Evolutionary conservation across 306 rosid genomes (phyloP).

Genomic region (Begonia peltatifolia): DNA sequence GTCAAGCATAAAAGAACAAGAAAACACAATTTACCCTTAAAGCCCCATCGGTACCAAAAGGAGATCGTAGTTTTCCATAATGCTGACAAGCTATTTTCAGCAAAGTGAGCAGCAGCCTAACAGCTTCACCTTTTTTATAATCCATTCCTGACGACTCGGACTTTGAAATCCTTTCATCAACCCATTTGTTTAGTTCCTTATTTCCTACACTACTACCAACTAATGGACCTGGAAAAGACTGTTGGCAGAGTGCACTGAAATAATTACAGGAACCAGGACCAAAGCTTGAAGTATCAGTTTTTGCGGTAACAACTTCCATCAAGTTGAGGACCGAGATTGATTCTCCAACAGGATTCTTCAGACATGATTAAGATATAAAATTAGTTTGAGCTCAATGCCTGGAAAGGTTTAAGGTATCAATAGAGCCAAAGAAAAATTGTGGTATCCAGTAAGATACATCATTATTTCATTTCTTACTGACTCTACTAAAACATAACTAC

Average conservation of each 20-base stretch:
- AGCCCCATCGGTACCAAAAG: conserved; percentile 59
- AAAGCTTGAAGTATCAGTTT: conserved; percentile 19
- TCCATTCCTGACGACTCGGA: conserved; percentile 49
- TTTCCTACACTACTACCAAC: conserved; percentile 85
- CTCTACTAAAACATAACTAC: no score
- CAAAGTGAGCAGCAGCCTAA: conserved; percentile 79
- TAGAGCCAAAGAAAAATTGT: no score
- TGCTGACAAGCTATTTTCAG: conserved; percentile 84
- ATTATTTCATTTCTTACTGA: no score
- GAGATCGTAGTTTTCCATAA: conserved; percentile 85
- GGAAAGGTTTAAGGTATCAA: no score
- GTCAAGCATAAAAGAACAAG: not conserved
- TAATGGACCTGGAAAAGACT: conserved; percentile 90
- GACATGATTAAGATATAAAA: conserved; percentile 17
- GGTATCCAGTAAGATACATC: no score
- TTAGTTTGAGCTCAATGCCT: conserved; percentile 14
- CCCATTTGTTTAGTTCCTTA: conserved; percentile 80
- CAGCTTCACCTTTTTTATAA: conserved; percentile 47
- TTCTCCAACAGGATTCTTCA: conserved; percentile 54
- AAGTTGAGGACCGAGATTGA: conserved; percentile 60
- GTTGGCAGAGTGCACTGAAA: conserved; percentile 65
- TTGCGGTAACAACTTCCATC: conserved; percentile 55
- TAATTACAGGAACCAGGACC: conserved; percentile 35
- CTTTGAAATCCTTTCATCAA: conserved; percentile 70
- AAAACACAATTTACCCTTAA: conserved; percentile 37